Conservation (phyloP, 495 filamentous ascomycete genomes). For the Penicillium steckii region DNA sequence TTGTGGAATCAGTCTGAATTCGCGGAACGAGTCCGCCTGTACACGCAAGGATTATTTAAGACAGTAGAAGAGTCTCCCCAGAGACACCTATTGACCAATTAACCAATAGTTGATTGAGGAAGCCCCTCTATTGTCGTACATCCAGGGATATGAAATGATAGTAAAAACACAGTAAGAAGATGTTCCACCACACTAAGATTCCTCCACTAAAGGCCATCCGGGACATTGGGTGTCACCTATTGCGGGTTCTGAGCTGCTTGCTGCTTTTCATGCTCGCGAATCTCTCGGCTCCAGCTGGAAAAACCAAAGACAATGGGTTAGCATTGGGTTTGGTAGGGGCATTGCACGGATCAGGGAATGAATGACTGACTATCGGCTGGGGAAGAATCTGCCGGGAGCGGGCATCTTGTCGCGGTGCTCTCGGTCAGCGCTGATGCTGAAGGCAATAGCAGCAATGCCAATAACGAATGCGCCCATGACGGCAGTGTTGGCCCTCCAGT, state of each 20-base stretch:
- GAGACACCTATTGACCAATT: conserved; percentile 45
- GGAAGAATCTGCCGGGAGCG: conserved; percentile 83
- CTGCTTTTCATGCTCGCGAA: conserved; percentile 78
- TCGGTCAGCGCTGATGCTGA: conserved; percentile 77
- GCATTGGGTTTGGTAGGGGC: conserved; percentile 7
- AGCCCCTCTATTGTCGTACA: conserved; percentile 49
- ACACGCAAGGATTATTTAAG: conserved; percentile 48
- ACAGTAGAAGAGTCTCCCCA: conserved; percentile 46
- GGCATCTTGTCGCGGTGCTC: conserved; percentile 84
- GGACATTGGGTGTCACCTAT: conserved; percentile 26
- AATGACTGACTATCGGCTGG: conserved; percentile 84
- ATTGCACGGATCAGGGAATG: conserved; percentile 2
- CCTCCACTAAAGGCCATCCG: conserved; percentile 19
- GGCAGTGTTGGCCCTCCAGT: conserved; percentile 96
- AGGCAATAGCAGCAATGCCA: conserved; percentile 70
- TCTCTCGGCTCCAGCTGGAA: conserved; percentile 90
- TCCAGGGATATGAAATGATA: conserved; percentile 34
- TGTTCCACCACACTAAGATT: conserved; percentile 28
- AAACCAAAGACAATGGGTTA: conserved; percentile 14
- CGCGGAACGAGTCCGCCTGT: conserved; percentile 52
- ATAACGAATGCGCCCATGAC: conserved; percentile 70
- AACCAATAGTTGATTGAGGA: conserved; percentile 38
- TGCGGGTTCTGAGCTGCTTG: conserved; percentile 56
- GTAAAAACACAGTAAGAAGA: conserved; percentile 37
- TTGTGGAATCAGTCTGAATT: conserved; percentile 73